Evolutionary conservation across 2,329 filamentous ascomycete genomes (phyloP), one percentile per base, ranked within the genome.

Genomic region (Cladosporium halotolerans): DNA sequence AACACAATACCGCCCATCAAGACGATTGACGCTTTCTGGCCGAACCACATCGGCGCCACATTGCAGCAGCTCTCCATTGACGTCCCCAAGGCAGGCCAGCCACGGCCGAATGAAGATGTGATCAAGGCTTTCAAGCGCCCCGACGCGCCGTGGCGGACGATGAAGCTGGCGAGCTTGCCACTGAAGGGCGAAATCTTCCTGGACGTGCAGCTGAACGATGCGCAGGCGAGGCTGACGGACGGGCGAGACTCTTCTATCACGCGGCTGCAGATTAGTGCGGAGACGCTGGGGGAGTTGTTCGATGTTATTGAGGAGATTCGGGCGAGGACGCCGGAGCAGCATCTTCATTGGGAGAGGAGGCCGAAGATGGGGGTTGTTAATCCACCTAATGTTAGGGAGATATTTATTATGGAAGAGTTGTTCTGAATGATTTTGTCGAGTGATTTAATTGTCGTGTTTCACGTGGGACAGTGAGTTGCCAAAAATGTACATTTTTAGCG

Each of bases 301-400:
- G 47, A 50, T 33, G 47, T 50, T 33, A 16, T 50, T 1, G 47
- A 50, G 23, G 23, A 42, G 39, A 43, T 50, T 14, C 39, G 47
- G 10, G 47, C 38, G 23, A 41, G 47, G 16, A 33, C 47, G 6
- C 28, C 47, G 16, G 47, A 50, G 16, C 38, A 50, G 4, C 47
- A 43, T 14, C 42, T 50, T 28, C 28, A 23, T n/a, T 50, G 47
- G 47, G 47, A 50, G 31, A 50, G 36, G 39, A 50, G 47, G 39
- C 47, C 47, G 5, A 50, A 50, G 16, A 50, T 50, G 47, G 39
- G 38, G n/a, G 31, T 50, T 5, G 47, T 50, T 10, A 50, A 50
- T 14, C 47, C 47, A 6, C 47, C 47, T 10, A 50, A 50, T 43
- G 47, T 50, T 1, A 41, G 11, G 7, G 47, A 50, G 39, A 50